Conservation (phyloP, 192 early-diverging fungal genomes). For the Podila verticillata region DNA sequence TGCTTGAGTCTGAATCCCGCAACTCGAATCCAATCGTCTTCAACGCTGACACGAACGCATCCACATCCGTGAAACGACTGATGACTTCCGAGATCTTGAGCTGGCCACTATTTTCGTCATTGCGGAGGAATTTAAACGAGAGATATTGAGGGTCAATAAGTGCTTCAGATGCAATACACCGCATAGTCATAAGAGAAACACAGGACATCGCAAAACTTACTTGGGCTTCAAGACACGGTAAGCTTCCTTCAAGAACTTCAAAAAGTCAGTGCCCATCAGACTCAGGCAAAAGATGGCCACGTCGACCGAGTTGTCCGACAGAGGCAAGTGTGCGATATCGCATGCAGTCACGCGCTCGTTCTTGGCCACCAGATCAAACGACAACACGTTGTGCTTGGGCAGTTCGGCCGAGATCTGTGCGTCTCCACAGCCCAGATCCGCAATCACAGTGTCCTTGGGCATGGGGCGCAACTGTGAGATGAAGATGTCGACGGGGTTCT, state of each 20-base stretch:
- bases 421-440: conserved; percentile 97
- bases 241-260: conserved; percentile 92
- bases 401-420: conserved; percentile 81
- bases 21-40: conserved; percentile 82
- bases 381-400: conserved; percentile 75
- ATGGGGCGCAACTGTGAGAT: conserved; percentile 69
- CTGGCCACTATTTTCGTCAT: conserved; percentile 67
- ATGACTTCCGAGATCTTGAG: conserved; percentile 95
- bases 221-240: conserved; percentile 81
- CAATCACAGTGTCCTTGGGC: conserved; percentile 70
- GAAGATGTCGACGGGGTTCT: conserved; percentile 91
- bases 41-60: conserved; percentile 79
- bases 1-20: conserved; percentile 71
- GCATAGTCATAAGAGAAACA: conserved; percentile 2
- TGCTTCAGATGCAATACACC: neutral
- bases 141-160: conserved; percentile 6
- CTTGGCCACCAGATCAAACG: conserved; percentile 89
- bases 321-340: conserved; percentile 90
- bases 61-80: conserved; percentile 85
- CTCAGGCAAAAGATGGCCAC: conserved; percentile 91
- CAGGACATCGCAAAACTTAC: conserved; percentile 52
- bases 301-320: conserved; percentile 74
- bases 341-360: conserved; percentile 87
- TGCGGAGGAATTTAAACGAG: too few relatives aligned
- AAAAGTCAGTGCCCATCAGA: conserved; percentile 97